phyloP scores from a whole-genome alignment of 441 rosid species.

The Gossypium schwendimanii region DNA sequence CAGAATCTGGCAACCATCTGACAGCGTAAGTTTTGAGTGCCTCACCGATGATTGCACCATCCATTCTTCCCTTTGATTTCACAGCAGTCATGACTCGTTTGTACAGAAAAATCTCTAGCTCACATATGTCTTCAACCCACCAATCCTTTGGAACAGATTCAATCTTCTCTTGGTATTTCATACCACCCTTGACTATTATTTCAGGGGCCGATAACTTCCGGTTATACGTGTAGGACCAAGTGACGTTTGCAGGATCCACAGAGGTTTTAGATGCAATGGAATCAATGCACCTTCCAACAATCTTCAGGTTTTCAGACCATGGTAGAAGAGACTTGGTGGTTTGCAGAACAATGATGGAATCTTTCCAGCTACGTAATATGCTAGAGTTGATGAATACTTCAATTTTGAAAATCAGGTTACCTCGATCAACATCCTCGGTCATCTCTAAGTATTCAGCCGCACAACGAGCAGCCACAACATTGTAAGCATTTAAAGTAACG shows the following conservation, averaged over 20 bases:
- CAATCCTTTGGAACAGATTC: conserved; percentile 80
- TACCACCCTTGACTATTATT: conserved; percentile 39
- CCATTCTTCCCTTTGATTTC: conserved; percentile 82
- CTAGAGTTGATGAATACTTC: conserved; percentile 88
- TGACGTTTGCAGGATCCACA: conserved; percentile 58
- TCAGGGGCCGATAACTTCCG: conserved; percentile 55
- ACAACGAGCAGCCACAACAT: conserved; percentile 79
- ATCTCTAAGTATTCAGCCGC: conserved; percentile 94
- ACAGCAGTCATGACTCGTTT: conserved; percentile 61
- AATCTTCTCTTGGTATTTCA: conserved; percentile 33
- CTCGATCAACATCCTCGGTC: conserved; percentile 77
- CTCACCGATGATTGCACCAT: conserved; percentile 55
- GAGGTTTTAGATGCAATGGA: conserved; percentile 80
- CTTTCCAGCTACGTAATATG: conserved; percentile 91
- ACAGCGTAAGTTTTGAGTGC: conserved; percentile 68
- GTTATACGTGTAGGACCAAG: conserved; percentile 89
- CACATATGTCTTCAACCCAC: conserved; percentile 98
- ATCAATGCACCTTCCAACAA: conserved; percentile 79
- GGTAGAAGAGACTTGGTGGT: conserved; percentile 73
- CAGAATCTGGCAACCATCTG: conserved; percentile 77
- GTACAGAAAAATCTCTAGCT: conserved; percentile 70
- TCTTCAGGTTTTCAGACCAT: conserved; percentile 82
- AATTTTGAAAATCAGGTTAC: conserved; percentile 75
- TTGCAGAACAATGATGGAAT: conserved; percentile 86
- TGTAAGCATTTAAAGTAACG: conserved; percentile 76